Percentiles rank a stretch among this genome's conserved stretches.
Conservation (phyloP, 768 basidiomycete species). For the Termitomyces heimii region DNA sequence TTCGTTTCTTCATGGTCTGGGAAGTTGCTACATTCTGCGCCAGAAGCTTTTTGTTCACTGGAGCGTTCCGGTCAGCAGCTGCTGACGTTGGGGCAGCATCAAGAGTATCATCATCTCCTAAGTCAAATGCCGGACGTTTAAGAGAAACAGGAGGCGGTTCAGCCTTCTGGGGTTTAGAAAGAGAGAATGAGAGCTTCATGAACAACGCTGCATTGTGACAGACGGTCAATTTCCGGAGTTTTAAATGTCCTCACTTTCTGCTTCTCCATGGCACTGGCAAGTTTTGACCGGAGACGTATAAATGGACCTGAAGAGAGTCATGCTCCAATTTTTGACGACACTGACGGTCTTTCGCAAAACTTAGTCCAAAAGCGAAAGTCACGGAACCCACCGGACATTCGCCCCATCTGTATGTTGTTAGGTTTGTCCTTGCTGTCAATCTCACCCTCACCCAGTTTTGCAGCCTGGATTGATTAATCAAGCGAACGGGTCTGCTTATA, state of each 20-base stretch:
- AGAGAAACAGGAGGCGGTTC: conserved; percentile 37
- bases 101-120: conserved; percentile 54
- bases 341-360: conserved; percentile 20
- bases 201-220: conserved; percentile 10
- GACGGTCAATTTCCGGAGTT: conserved; percentile 23
- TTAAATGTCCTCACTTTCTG: conserved; percentile 14
- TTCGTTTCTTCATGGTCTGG: conserved; percentile 60
- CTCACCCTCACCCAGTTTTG: conserved; percentile 49
- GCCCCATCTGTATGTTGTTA: conserved; percentile 72
- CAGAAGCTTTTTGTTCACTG: conserved; percentile 48
- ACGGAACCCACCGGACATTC: conserved; percentile 57
- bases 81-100: conserved; percentile 44
- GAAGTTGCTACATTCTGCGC: conserved; percentile 58
- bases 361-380: conserved; percentile 37
- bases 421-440: conserved; percentile 1
- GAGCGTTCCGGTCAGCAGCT: conserved; percentile 27
- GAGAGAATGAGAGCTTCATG: conserved; percentile 92
- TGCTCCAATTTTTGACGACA: conserved; percentile 50
- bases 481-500: conserved; percentile 95
- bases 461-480: conserved; percentile 87
- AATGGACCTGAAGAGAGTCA: conserved; percentile 87
- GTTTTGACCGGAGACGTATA: conserved; percentile 81
- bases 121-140: conserved; percentile 56
- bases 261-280: conserved; percentile 42
- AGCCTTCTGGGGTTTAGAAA: conserved; percentile 54